Base-by-base conservation (phyloP, 306 rosid genomes). In the Quercus berberidifolia region DNA sequence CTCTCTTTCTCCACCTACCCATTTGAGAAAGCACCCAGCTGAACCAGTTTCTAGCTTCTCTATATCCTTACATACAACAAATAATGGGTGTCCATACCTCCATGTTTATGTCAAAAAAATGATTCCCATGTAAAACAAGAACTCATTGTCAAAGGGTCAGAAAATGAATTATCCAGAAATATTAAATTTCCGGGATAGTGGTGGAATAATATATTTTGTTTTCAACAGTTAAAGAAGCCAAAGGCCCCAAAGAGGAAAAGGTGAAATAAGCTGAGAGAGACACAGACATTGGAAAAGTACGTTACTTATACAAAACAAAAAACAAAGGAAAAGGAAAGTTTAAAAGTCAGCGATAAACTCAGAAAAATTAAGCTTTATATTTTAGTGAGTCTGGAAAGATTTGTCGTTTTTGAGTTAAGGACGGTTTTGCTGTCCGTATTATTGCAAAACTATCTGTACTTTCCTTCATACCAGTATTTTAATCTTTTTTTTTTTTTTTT, bases 1-100 rank as follows among this genome's bases (percentile, higher is more conserved):
- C 38, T 8, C 75, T 84, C 76, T 62, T 82, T 78, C 62, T 83
- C 68, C 82, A 79, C 77, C 83, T 78, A 74, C 72, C 81, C 98
- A 91, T 95, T 87, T 79, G 70, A 86, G 63, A 85, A 74, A 76
- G 64, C 26, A 55, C 63, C 83, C 43, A 68, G 74, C 69, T 33
- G 63, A 43, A 35, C 55, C 69, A 35, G 49, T 59, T 64, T 57
- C 51, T 11, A 4, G 30, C 74, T 67, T 59, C 74, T 35, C 73
- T 41, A 41, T 41, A 41, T 64, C 54, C 55, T 70, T 58, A 33
- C 38, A 6, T 10, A 12, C 13, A 33, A 38, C 21, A 21, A 55
- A 51, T 35, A 67, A 9, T 17, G 13, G 23, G 26, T 25, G 38
- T 55, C 28, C 73, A 81, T 62, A 18, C 26, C 52, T 55, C 52